Conservation (phyloP, 2,329 filamentous ascomycete genomes). For the Colletotrichum sp. region DNA sequence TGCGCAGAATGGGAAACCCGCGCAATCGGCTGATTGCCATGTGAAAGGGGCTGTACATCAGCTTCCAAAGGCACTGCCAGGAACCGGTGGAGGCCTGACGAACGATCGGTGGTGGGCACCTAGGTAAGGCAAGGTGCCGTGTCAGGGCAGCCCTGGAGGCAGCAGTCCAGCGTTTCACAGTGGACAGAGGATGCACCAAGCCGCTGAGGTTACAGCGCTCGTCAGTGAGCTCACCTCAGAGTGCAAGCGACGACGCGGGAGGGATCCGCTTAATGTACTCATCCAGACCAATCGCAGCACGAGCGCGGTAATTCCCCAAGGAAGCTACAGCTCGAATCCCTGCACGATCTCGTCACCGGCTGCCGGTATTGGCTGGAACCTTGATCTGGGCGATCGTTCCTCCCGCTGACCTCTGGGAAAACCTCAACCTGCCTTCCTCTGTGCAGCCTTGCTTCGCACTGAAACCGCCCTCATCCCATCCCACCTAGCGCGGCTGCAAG, state of each 20-base stretch:
- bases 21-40: background rate
- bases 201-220: slow-evolving; percentile 8
- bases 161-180: background rate
- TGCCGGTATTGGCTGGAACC: slow-evolving; percentile 19
- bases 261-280: background rate
- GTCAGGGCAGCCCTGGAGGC: background rate
- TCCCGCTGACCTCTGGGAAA: slow-evolving; percentile 12
- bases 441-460: slow-evolving; percentile 15
- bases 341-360: slow-evolving; percentile 19
- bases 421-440: slow-evolving; percentile 6
- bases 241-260: background rate
- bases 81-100: background rate
- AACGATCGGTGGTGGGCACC: background rate
- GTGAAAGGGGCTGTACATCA: background rate
- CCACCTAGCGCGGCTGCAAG: slow-evolving; percentile 10
- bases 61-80: background rate
- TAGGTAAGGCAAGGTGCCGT: background rate
- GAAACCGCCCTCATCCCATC: slow-evolving; percentile 13
- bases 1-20: background rate
- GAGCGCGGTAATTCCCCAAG: slow-evolving; percentile 12
- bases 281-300: background rate
- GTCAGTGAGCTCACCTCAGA: background rate
- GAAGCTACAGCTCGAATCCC: slow-evolving; percentile 22
- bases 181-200: background rate
- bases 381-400: slow-evolving; percentile 7